Evolutionary conservation across 108 stramenopile species (phyloP).

Genomic region (Epipyxis sp.): DNA sequence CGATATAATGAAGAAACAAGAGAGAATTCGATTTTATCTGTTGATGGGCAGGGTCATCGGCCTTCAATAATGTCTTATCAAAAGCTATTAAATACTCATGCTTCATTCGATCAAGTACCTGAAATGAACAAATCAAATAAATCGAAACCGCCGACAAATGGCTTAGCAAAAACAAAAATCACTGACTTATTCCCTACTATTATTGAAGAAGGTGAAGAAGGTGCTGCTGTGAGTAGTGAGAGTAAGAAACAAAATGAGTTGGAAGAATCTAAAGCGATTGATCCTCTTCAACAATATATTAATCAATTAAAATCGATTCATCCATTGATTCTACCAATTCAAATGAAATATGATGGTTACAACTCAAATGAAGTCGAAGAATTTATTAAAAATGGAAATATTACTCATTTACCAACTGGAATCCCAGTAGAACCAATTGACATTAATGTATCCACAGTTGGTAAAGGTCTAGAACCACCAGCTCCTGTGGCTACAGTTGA

Average conservation of each 20-base stretch:
- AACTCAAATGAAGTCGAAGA: neutral
- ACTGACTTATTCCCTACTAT: no score
- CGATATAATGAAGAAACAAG: no score
- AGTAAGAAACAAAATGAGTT: no score
- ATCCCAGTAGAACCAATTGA: neutral
- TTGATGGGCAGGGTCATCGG: neutral
- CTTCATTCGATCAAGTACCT: neutral
- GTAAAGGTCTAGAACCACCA: neutral
- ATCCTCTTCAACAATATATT: neutral
- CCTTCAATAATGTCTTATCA: neutral
- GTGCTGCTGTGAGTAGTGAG: no score
- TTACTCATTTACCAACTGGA: neutral
- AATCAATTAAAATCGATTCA: neutral
- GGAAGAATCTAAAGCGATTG: no score
- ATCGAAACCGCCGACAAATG: neutral
- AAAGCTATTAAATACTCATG: neutral
- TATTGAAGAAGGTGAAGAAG: no score
- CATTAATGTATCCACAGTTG: neutral
- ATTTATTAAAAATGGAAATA: neutral
- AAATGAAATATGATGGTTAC: neutral
- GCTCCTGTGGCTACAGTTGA: constrained; percentile 5
- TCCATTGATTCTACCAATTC: neutral
- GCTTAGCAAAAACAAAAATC: neutral
- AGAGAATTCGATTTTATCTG: no score
- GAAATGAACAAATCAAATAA: neutral